Conservation (phyloP, 495 filamentous ascomycete species). For the Penicillium coprophilum region DNA sequence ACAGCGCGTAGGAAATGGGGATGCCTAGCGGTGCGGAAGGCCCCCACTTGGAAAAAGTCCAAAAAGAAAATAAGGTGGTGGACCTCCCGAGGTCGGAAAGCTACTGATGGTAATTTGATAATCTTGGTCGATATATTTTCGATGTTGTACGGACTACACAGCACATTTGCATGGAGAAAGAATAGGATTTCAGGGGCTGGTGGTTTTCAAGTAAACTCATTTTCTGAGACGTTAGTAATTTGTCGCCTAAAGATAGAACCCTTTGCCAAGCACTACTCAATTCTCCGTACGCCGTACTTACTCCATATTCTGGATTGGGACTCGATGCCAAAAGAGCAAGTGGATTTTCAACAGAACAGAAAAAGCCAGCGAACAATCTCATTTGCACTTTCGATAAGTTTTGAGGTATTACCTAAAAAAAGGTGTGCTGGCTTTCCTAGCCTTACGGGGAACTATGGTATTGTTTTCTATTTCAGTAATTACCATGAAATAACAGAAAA, state of each 20-base stretch:
- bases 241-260: constrained; percentile 4
- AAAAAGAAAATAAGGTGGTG: constrained; percentile 25
- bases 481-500: background rate
- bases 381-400: background rate
- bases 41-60: too few relatives aligned
- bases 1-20: background rate
- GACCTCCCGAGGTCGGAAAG: too few relatives aligned
- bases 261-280: background rate
- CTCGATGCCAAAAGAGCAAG: background rate
- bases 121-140: constrained; percentile 2
- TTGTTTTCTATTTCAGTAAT: background rate
- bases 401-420: constrained; percentile 11
- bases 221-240: too few relatives aligned
- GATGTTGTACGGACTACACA: too few relatives aligned
- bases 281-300: too few relatives aligned
- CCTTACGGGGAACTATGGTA: background rate
- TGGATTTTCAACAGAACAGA: background rate
- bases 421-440: constrained; percentile 19
- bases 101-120: background rate
- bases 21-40: background rate
- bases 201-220: too few relatives aligned
- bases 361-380: background rate
- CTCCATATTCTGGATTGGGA: background rate
- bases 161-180: too few relatives aligned
- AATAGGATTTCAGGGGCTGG: constrained; percentile 3